These are phyloP conservation scores for Tetrahymena thermophila DNA, from an alignment of 73 alveolate species.

Conservation along the genomic window DNA sequence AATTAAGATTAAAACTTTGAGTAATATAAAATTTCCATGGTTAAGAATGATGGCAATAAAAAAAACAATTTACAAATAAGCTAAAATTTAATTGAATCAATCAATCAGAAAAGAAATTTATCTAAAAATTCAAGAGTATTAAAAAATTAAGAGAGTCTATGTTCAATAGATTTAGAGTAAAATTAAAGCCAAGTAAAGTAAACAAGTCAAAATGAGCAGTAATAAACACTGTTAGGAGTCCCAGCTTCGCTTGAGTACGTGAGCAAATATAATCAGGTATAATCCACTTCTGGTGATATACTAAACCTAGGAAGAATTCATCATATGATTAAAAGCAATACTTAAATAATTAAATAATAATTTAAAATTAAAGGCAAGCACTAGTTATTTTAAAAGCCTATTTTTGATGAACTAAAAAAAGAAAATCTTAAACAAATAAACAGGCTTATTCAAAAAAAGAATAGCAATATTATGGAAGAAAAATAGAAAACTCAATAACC, in stretches of 20 bases:
- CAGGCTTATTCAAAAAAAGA: background rate
- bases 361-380: background rate
- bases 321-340: background rate
- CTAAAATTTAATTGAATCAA: background rate
- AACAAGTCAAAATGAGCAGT: background rate
- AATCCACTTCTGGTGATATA: background rate
- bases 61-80: background rate
- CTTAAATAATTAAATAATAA: background rate
- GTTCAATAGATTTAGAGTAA: background rate
- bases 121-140: background rate
- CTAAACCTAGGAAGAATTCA: background rate
- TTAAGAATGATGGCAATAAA: background rate
- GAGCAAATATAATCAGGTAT: background rate
- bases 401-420: background rate
- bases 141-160: background rate
- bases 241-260: background rate
- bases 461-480: background rate
- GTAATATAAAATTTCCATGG: background rate
- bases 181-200: background rate
- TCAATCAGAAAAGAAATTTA: background rate
- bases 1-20: background rate
- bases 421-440: background rate
- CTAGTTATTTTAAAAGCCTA: background rate
- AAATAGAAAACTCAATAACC: background rate
- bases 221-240: background rate